These are phyloP conservation scores for Erodium texanum DNA, from an alignment of 441 rosid genomes.

Conservation along the genomic window DNA sequence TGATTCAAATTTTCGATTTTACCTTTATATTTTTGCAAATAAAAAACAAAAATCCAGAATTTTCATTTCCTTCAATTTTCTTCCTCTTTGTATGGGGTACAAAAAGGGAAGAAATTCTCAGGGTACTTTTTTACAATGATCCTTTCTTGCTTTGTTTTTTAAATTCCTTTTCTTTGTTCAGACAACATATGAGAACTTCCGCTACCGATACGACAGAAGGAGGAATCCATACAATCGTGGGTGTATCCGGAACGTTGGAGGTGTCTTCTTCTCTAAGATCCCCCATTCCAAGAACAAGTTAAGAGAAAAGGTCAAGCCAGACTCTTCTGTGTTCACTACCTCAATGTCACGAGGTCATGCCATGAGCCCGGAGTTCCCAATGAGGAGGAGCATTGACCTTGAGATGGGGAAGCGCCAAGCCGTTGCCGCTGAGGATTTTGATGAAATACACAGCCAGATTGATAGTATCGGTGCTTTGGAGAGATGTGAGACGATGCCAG, in stretches of 20 bases:
- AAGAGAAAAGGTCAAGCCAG: conserved; percentile 35
- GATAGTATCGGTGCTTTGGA: conserved; percentile 40
- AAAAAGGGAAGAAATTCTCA: too few relatives aligned
- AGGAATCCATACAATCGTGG: conserved; percentile 57
- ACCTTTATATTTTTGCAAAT: too few relatives aligned
- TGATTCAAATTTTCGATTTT: too few relatives aligned
- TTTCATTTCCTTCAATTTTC: too few relatives aligned
- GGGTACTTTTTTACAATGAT: too few relatives aligned
- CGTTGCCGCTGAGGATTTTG: conserved; percentile 54
- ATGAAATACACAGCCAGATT: conserved; percentile 46
- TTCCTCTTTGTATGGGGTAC: too few relatives aligned
- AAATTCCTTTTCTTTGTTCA: conserved; percentile 20
- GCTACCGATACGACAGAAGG: conserved; percentile 48
- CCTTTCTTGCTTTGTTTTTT: background rate
- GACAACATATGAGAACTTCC: conserved; percentile 68
- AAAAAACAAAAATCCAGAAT: too few relatives aligned
- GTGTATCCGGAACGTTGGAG: conserved; percentile 29
- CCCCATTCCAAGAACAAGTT: conserved; percentile 51
- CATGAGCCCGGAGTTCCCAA: conserved; percentile 33
- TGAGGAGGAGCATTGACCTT: conserved; percentile 33
- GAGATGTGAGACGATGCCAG: conserved; percentile 41
- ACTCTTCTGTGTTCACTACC: conserved; percentile 23
- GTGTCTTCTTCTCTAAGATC: conserved; percentile 39
- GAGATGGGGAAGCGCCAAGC: conserved; percentile 47
- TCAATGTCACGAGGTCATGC: conserved; percentile 28